phyloP scores from a whole-genome alignment of 2,329 filamentous ascomycete genomes.

The Lecanicillium sp. region DNA sequence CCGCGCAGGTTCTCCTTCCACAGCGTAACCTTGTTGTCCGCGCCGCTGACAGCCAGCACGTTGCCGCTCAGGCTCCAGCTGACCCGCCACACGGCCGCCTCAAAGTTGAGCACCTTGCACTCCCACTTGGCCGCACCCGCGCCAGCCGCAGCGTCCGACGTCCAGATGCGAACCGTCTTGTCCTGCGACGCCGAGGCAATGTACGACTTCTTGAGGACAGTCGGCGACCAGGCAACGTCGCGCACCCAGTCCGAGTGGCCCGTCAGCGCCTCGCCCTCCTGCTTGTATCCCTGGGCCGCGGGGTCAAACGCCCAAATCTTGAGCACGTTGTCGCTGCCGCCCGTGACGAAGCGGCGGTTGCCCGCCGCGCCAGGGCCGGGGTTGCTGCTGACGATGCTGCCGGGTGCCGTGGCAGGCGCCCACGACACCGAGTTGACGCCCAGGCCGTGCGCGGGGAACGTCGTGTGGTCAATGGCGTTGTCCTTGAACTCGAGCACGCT shows the following conservation, averaged over 20 bases:
- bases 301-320: constrained; percentile 85
- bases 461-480: constrained; percentile 82
- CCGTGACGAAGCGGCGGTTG: constrained; percentile 83
- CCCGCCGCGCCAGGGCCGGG: constrained; percentile 51
- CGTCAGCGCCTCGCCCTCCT: constrained; percentile 55
- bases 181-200: constrained; percentile 94
- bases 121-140: constrained; percentile 65
- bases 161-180: constrained; percentile 97
- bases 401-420: constrained; percentile 80
- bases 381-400: constrained; percentile 71
- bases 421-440: constrained; percentile 95
- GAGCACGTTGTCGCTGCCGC: constrained; percentile 86
- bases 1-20: constrained; percentile 98
- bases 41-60: constrained; percentile 85
- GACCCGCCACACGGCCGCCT: constrained; percentile 86
- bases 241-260: constrained; percentile 96
- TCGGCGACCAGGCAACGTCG: constrained; percentile 95
- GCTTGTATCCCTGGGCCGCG: constrained; percentile 52
- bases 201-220: constrained; percentile 90
- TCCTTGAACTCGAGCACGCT: constrained; percentile 96
- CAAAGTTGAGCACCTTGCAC: constrained; percentile 78
- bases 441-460: constrained; percentile 85
- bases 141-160: constrained; percentile 52
- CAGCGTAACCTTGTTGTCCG: constrained; percentile 92
- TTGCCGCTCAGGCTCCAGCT: constrained; percentile 98